Evolutionary conservation across 495 filamentous ascomycete genomes (phyloP), one percentile per base, ranked within the genome.

Genomic region (Xylaria intraflava): DNA sequence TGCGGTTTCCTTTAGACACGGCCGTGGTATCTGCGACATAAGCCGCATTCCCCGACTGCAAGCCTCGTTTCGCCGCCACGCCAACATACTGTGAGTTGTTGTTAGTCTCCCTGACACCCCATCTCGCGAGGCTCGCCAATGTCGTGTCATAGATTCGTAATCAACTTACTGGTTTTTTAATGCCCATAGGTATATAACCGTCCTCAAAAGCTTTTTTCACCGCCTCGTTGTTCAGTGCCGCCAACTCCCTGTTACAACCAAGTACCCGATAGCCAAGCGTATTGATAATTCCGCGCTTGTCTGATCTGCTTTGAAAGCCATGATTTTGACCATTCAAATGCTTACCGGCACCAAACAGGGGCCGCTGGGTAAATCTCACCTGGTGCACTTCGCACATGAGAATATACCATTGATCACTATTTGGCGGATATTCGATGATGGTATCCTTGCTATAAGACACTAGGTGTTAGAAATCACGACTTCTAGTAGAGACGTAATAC

Each of bases 381-480:
- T 53, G 47, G 12, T 77, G 74, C 43, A 72, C 60, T 12, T 72
- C 71, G 51, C 74, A 77, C 51, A 64, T 68, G 11, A 76, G 35
- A 17, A 77, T 75, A 38, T 73, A 76, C 53, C 61, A 76, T 0
- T 55, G 24, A 3, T 46, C 39, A 23, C 57, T 63, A 2, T 38
- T 26, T 0, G 46, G 16, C 0, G 71, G 74, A 24, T 58, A 72
- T 38, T 76, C 69, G 3, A 69, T 59, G 27, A 77, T 77, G 5
- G 61, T 60, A 41, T 77, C 72, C 12, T 69, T 70, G 56, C 51
- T 53, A 41, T 14, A 46, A 30, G 17, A 22, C 29, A 40, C 8
- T 11, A 1, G 3, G 40, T 3, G 30, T 53, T 40, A 53, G 51
- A 39, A 6, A 31, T 27, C 9, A 10, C 30, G 1, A 10, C 16